Evolutionary conservation across 345 rosid species (phyloP), one percentile per base, ranked within the genome.

Genomic region (Brassica rapa): DNA sequence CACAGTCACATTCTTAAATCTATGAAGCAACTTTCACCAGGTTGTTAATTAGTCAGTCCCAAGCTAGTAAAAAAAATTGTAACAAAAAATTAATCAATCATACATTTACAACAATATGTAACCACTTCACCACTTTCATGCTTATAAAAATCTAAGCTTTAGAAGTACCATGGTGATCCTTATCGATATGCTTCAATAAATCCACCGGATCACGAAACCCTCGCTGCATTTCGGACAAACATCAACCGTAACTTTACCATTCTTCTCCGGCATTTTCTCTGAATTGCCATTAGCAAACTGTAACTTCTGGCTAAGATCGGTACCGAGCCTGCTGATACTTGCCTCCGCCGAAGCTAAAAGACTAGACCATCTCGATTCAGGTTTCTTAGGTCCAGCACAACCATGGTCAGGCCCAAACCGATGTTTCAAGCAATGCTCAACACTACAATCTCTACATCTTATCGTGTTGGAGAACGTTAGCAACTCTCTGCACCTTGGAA

Each of bases 361-460:
- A 72, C 75, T 83, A 32, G 93, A 86, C 98, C 98, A 94, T 46
- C 62, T 88, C 23, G 83, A 33, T 0, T 87, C 93, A 21, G 84
- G 85, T 71, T 86, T 89, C 89, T 85, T 91, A 0, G 97, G 81
- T 24, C 99, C 98, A 1, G 93, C 76, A 70, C 98, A 95, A 49
- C 32, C 83, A 80, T 95, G 99, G 72, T 91, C 98, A 64, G 86
- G 89, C 68, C 97, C 96, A 82, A 95, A 93, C 60, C 99, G 90
- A 72, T 93, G 99, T 86, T 90, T 91, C 87, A 95, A 84, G 77
- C 99, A 95, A 81, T 95, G 98, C 74, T 95, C 96, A 1, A 82
- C 11, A 1, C 77, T 76, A 72, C 98, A 95, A 73, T 93, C 98
- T 86, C 90, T 81, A 73, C 99, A 95, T 74, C 82, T 91, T 53